phyloP scores from a whole-genome alignment of 805 yeast genomes.

The Nakazawaea laoshanensis region DNA sequence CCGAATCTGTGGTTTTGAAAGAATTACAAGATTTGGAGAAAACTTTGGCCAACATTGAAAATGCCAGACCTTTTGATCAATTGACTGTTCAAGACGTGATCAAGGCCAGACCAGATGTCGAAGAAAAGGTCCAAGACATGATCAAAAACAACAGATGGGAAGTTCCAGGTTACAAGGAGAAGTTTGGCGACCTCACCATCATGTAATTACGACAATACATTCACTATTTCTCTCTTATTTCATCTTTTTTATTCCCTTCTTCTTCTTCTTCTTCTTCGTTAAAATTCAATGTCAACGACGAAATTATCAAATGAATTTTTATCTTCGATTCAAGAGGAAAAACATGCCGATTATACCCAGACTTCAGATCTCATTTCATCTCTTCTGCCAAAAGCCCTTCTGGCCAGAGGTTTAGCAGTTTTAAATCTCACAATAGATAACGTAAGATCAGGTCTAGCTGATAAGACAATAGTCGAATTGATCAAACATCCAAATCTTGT shows the following conservation, averaged over 20 bases:
- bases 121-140: constrained; percentile 91
- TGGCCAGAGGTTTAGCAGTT: constrained; percentile 66
- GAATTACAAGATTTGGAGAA: constrained; percentile 81
- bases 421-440: constrained; percentile 54
- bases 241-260: constrained; percentile 4
- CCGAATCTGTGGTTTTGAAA: constrained; percentile 80
- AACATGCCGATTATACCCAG: constrained; percentile 42
- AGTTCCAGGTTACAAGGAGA: constrained; percentile 97
- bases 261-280: not conserved
- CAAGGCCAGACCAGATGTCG: constrained; percentile 95
- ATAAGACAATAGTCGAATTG: constrained; percentile 61
- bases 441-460: constrained; percentile 72
- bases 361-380: constrained; percentile 33
- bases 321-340: constrained; percentile 36
- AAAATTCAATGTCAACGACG: not conserved
- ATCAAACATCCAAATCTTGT: constrained; percentile 41
- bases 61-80: constrained; percentile 96
- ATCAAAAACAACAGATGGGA: constrained; percentile 96
- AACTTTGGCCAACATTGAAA: constrained; percentile 88
- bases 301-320: constrained; percentile 29
- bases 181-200: constrained; percentile 93
- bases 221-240: constrained; percentile 12
- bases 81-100: constrained; percentile 92
- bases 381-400: constrained; percentile 57
- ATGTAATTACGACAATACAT: constrained; percentile 40